Evolutionary conservation across 306 rosid genomes (phyloP).

Genomic region (Cucurbita maxima): DNA sequence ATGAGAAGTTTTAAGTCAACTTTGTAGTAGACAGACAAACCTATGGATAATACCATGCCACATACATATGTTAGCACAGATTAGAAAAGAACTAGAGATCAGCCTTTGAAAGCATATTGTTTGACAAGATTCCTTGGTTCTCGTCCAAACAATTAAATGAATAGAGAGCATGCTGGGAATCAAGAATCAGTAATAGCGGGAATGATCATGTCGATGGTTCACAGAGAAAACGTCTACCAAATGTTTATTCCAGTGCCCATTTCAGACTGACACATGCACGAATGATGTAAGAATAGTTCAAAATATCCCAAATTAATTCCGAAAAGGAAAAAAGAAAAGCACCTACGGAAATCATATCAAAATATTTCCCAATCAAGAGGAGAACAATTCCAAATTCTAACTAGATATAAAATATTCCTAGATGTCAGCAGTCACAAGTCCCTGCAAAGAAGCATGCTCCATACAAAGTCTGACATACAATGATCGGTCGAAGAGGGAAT

Average conservation of each 20-base stretch:
- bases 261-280: background rate
- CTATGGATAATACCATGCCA: background rate
- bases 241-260: background rate
- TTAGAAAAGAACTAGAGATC: background rate
- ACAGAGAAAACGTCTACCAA: background rate
- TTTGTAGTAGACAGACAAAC: background rate
- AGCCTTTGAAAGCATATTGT: background rate
- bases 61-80: background rate
- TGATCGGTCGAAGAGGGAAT: background rate
- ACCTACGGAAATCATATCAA: background rate
- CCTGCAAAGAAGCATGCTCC: background rate
- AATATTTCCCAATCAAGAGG: background rate
- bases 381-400: background rate
- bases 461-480: background rate
- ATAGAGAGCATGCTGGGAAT: background rate
- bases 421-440: background rate
- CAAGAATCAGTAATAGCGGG: background rate
- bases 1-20: background rate
- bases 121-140: background rate
- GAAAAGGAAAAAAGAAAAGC: background rate
- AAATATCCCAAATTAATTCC: background rate
- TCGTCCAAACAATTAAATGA: background rate
- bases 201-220: background rate
- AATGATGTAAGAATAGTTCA: background rate
- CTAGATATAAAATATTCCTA: background rate